Percentiles rank a stretch among this genome's conserved stretches.
Evolutionary conservation across 164 flowering plant genomes (phyloP).

Genomic region (Paratinospora sagittata): DNA sequence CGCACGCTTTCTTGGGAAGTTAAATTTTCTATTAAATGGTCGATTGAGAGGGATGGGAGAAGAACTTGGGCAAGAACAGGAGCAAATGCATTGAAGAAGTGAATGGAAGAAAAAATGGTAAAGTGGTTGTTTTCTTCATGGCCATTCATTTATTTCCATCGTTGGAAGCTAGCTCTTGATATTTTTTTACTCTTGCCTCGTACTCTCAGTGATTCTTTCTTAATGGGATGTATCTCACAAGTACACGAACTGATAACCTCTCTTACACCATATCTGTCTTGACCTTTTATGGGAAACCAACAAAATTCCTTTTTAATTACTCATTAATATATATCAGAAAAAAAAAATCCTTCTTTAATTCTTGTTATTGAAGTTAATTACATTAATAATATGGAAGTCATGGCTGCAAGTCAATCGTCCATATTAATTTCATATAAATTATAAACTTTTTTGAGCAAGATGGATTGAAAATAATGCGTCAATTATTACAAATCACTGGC

Average conservation of each 20-base stretch:
- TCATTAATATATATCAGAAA: too few species aligned
- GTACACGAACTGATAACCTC: not conserved
- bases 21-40: not conserved
- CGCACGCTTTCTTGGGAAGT: not conserved
- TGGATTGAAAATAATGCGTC: too few species aligned
- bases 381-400: too few species aligned
- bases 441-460: too few species aligned
- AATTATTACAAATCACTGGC: too few species aligned
- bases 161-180: not conserved
- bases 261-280: not conserved
- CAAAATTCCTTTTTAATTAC: not conserved
- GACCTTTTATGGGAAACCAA: not conserved
- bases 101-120: not conserved
- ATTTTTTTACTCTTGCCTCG: not conserved
- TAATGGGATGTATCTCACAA: not conserved
- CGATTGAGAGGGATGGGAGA: not conserved
- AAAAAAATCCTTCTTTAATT: not conserved
- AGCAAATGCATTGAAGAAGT: conserved; percentile 1
- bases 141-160: not conserved
- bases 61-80: not conserved
- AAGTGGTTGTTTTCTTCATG: not conserved
- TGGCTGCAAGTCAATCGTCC: too few species aligned
- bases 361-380: not conserved
- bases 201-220: not conserved
- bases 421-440: too few species aligned